phyloP scores from a whole-genome alignment of 352 stramenopile species.

The Pseudoperonospora humuli region DNA sequence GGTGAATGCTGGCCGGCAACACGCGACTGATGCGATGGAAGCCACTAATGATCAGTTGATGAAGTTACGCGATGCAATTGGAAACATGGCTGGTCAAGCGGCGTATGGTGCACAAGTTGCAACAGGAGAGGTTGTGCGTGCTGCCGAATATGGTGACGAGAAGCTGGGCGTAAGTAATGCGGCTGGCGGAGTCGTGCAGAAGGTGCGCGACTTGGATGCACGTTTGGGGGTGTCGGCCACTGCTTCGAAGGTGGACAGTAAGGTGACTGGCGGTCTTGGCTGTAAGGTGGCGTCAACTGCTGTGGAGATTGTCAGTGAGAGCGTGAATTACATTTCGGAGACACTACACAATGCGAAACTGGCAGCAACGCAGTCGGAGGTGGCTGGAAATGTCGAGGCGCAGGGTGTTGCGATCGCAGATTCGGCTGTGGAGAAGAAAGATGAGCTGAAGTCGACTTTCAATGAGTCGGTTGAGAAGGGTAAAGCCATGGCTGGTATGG shows the following conservation, averaged over 20 bases:
- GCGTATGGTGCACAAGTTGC: slow-evolving; percentile 21
- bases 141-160: slow-evolving; percentile 44
- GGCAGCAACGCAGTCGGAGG: slow-evolving; percentile 35
- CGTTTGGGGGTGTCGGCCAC: slow-evolving; percentile 48
- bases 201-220: slow-evolving; percentile 43
- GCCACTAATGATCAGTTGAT: slow-evolving; percentile 41
- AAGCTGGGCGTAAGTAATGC: slow-evolving; percentile 39
- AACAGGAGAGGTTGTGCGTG: slow-evolving; percentile 36
- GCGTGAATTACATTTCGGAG: slow-evolving; percentile 58
- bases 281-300: slow-evolving; percentile 42
- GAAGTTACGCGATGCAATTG: slow-evolving; percentile 32
- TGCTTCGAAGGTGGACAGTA: slow-evolving; percentile 48
- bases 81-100: slow-evolving; percentile 30
- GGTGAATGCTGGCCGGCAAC: slow-evolving; percentile 47
- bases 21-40: slow-evolving; percentile 50
- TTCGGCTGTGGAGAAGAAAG: slow-evolving; percentile 18
- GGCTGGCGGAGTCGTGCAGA: slow-evolving; percentile 35
- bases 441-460: slow-evolving; percentile 21
- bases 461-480: slow-evolving; percentile 19
- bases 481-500: slow-evolving; percentile 22
- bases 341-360: slow-evolving; percentile 54
- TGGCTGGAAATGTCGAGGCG: slow-evolving; percentile 31
- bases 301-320: slow-evolving; percentile 54
- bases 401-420: slow-evolving; percentile 21
- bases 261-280: slow-evolving; percentile 55